Conservation (phyloP, 2,329 filamentous ascomycete genomes). For the Colletotrichum tamarilloi region DNA sequence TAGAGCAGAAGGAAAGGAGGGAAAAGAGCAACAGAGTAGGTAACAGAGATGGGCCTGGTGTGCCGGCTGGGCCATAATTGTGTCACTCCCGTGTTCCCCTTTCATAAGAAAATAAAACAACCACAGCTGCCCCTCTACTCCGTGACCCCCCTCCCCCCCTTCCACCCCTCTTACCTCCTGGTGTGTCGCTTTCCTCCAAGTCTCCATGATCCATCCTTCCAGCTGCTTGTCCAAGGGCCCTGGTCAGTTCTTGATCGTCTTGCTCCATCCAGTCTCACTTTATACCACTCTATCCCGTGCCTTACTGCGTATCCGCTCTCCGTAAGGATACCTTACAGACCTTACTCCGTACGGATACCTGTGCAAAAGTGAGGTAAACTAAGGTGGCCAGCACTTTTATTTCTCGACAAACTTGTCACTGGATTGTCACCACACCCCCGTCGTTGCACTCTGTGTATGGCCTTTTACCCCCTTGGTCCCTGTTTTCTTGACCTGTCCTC, state of each 20-base stretch:
- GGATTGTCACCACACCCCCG: constrained; percentile 28
- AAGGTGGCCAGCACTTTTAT: not conserved
- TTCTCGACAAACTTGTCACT: constrained; percentile 25
- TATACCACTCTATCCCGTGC: no score
- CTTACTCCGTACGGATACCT: no score
- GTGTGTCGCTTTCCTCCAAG: not conserved
- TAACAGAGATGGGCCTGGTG: constrained; percentile 12
- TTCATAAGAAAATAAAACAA: constrained; percentile 35
- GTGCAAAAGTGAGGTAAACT: no score
- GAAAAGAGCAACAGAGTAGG: not conserved
- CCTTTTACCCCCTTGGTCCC: not conserved
- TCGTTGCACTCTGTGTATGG: not conserved
- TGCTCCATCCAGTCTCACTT: constrained; percentile 22
- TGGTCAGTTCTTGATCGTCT: constrained; percentile 22
- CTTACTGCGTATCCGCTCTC: not conserved
- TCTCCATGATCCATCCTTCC: constrained; percentile 22
- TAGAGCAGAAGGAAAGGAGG: not conserved
- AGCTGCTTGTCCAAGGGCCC: constrained; percentile 21
- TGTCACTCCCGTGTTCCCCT: constrained; percentile 35
- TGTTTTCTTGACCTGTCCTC: not conserved
- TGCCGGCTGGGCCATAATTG: constrained; percentile 30
- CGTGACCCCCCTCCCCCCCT: not conserved
- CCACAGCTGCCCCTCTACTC: constrained; percentile 22
- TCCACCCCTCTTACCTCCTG: not conserved
- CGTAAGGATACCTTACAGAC: not conserved